A percentile compares a stretch with the other conserved stretches of the same genome.
phyloP scores from a whole-genome alignment of 208 protist species.

The Sergeia podlipaevii region DNA sequence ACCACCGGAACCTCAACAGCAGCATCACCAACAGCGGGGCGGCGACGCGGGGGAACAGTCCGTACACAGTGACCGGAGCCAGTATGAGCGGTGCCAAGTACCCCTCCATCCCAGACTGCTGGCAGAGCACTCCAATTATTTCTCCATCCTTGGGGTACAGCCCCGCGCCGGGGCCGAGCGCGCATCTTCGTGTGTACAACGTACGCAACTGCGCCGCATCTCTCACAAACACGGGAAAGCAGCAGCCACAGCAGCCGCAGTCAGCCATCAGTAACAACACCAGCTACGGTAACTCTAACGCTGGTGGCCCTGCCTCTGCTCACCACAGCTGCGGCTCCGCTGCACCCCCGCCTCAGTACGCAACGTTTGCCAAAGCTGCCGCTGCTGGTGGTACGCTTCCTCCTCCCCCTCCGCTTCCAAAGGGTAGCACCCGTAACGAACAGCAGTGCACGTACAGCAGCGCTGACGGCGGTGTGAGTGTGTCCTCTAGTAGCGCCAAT shows the following conservation, averaged over 20 bases:
- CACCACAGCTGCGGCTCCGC: no score
- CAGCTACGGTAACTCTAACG: not conserved
- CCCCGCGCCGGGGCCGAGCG: constrained; percentile 3
- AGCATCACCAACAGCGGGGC: not conserved
- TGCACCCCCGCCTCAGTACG: no score
- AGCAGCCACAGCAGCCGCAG: not conserved
- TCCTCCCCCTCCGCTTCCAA: no score
- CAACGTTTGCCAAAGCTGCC: no score
- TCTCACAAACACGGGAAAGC: not conserved
- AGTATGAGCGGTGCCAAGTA: constrained; percentile 12
- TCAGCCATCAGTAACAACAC: not conserved
- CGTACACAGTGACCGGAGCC: not conserved
- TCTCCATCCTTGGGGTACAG: constrained; percentile 14
- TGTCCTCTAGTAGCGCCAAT: constrained; percentile 19
- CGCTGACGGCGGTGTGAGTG: constrained; percentile 19
- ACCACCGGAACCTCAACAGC: constrained; percentile 15
- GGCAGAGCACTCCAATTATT: constrained; percentile 11
- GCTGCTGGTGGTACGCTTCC: constrained; percentile 3
- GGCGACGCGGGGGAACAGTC: not conserved
- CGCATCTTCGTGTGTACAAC: constrained; percentile 40
- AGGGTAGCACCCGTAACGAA: constrained; percentile 8
- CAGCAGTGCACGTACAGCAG: constrained; percentile 16
- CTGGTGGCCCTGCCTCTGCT: no score
- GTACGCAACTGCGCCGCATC: constrained; percentile 15
- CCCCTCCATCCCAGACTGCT: constrained; percentile 26